phyloP scores from a whole-genome alignment of 148 eudicot genomes.

The Dianthus caryophyllus region DNA sequence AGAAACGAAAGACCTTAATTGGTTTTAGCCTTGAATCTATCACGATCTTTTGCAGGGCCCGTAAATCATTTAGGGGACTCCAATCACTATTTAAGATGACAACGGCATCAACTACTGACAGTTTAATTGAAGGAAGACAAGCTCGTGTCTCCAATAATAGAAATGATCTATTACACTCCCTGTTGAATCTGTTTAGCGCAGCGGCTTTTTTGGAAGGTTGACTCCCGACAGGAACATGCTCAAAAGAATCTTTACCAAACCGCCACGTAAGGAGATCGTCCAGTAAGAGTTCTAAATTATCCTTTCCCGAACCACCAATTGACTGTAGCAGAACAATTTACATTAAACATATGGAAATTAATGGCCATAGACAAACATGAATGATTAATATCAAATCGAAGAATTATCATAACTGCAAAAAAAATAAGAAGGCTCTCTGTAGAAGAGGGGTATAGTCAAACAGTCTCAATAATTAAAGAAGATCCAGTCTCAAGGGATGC shows the following conservation, averaged over 20 bases:
- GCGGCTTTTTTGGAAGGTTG: slow-evolving; percentile 36
- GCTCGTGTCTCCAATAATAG: slow-evolving; percentile 63
- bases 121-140: slow-evolving; percentile 48
- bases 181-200: slow-evolving; percentile 48
- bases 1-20: slow-evolving; percentile 62
- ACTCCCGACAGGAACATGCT: slow-evolving; percentile 40
- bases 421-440: neutral
- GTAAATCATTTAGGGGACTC: slow-evolving; percentile 66
- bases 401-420: neutral
- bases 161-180: slow-evolving; percentile 36
- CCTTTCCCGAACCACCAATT: slow-evolving; percentile 42
- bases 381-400: neutral
- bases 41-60: slow-evolving; percentile 54
- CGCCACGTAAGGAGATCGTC: slow-evolving; percentile 53
- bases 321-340: slow-evolving; percentile 34
- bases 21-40: slow-evolving; percentile 49
- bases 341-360: neutral
- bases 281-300: slow-evolving; percentile 52
- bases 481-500: neutral
- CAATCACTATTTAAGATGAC: slow-evolving; percentile 66
- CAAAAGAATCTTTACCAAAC: slow-evolving; percentile 68
- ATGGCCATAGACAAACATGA: neutral
- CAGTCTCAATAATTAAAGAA: neutral
- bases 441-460: neutral
- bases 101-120: slow-evolving; percentile 48